These are phyloP conservation scores for Xylaria acuta DNA, from an alignment of 495 filamentous ascomycete species.

Conservation along the genomic window DNA sequence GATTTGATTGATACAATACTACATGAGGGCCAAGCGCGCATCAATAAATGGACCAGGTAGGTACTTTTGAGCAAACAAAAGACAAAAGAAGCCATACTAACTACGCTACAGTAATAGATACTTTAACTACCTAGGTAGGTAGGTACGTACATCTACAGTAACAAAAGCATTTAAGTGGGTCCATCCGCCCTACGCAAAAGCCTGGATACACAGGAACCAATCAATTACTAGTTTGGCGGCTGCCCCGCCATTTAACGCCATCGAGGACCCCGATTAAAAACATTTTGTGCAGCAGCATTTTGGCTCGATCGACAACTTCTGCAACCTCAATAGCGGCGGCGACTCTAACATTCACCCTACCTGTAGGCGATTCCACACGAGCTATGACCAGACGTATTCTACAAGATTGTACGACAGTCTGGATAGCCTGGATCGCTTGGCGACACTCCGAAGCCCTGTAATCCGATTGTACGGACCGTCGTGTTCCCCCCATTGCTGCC, in stretches of 20 bases:
- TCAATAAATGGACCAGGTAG: background rate
- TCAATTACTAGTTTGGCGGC: background rate
- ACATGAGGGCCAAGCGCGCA: background rate
- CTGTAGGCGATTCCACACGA: background rate
- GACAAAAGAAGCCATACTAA: background rate
- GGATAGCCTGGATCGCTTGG: constrained; percentile 26
- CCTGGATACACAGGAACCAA: too few relatives aligned
- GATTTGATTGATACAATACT: background rate
- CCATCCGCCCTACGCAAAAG: background rate
- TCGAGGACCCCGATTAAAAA: constrained; percentile 23
- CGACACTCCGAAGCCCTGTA: constrained; percentile 18
- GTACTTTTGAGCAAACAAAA: background rate
- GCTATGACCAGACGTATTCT: constrained; percentile 23
- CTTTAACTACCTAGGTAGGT: too few relatives aligned
- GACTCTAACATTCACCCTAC: background rate
- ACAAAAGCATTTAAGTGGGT: background rate
- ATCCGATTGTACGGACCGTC: background rate
- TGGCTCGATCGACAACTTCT: constrained; percentile 7
- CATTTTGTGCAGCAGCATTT: constrained; percentile 22
- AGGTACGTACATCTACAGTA: background rate
- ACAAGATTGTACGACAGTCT: constrained; percentile 12
- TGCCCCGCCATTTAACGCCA: constrained; percentile 21
- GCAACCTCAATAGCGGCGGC: constrained; percentile 7
- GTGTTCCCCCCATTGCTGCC: background rate
- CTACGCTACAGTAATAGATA: too few relatives aligned